Base-by-base conservation (phyloP, 768 basidiomycete genomes). In the Chalciporus pseudorubinellus region DNA sequence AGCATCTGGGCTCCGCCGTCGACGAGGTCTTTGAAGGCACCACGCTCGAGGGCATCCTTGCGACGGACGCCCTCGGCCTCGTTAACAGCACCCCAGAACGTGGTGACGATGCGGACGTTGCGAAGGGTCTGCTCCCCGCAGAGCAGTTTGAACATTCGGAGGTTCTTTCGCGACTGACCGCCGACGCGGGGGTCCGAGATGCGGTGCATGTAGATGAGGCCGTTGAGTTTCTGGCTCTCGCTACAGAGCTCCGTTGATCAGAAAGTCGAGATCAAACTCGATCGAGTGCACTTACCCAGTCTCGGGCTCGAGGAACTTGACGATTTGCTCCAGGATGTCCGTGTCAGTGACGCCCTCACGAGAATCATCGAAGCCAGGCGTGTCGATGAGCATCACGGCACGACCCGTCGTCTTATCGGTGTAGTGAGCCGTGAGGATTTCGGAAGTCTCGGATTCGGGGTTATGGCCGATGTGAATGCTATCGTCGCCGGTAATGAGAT, bases 171-270 rank as follows among this genome's bases (percentile, higher is more conserved):
- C 8, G 74, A 71, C 39, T 70, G 71, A 7, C 72, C 72, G 7
- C 72, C 72, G 51, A 79, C 65, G 19, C 75, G 64, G 59, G 69
- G 63, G 51, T 77, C 77, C 12, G 53, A 55, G 31, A 78, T 78
- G 0, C 75, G 72, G 51, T 77, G 77, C 58, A 77, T 63, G 58
- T 77, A 77, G 38, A 77, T 70, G 45, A 77, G 69, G 3, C 75
- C 76, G 3, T 72, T 63, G 6, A 77, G 52, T 19, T 62, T 70
- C 46, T 18, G 33, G 11, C 12, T 22, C 39, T 39, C 44, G 16
- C 31, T 46, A 26, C 52, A 43, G 33, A 24, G 38, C 6, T 29
- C 44, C 29, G 22, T 16, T 16, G 28, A 26, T n/a, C 1, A 24
- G 18, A 49, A 28, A 52, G 50, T 22, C 44, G 26, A 9, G 22